phyloP scores from a whole-genome alignment of 805 yeast species.

The Pichia cabralensis region DNA sequence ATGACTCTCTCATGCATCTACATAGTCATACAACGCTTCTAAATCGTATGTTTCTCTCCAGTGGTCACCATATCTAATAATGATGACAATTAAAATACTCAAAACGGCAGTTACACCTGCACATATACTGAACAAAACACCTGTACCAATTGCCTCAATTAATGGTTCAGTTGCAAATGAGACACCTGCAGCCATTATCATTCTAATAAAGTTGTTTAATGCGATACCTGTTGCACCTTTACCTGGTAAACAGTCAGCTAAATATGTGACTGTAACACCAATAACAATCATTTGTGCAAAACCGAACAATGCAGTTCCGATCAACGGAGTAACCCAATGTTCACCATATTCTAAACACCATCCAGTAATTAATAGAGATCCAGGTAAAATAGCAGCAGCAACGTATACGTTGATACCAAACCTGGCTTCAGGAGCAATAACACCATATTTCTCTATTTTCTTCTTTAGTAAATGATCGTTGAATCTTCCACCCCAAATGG shows the following conservation, averaged over 20 bases:
- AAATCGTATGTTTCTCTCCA: constrained; percentile 59
- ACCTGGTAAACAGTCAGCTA: constrained; percentile 80
- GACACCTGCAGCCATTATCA: constrained; percentile 64
- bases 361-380: constrained; percentile 64
- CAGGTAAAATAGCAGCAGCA: constrained; percentile 55
- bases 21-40: constrained; percentile 43
- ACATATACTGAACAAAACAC: constrained; percentile 58
- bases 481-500: constrained; percentile 76
- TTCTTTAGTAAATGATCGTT: constrained; percentile 49
- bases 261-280: constrained; percentile 70
- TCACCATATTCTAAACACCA: constrained; percentile 64
- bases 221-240: constrained; percentile 87
- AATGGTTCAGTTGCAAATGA: constrained; percentile 70
- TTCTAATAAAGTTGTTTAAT: constrained; percentile 64
- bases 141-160: constrained; percentile 55
- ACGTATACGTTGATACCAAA: constrained; percentile 62
- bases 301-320: constrained; percentile 78
- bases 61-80: constrained; percentile 47
- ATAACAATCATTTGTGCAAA: constrained; percentile 77
- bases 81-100: constrained; percentile 31
- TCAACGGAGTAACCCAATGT: constrained; percentile 70
- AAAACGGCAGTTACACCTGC: constrained; percentile 45
- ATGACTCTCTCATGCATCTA: constrained; percentile 25
- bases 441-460: constrained; percentile 50
- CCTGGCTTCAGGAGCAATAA: constrained; percentile 65